Evolutionary conservation across 2,329 filamentous ascomycete genomes (phyloP), one percentile per base, ranked within the genome.

Genomic region (Rasamsonia emersonii): DNA sequence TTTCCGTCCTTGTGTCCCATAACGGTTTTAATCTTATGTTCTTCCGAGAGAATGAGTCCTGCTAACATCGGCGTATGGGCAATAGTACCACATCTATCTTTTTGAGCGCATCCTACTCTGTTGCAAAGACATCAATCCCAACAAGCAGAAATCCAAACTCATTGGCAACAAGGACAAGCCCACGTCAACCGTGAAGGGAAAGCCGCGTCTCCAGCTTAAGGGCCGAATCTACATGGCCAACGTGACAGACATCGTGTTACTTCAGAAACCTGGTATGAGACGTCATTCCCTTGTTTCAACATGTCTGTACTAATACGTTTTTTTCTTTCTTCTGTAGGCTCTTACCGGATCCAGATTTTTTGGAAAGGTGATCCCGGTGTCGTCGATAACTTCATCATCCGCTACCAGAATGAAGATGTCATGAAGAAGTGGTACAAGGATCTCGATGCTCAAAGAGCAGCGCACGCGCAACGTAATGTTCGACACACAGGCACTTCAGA

Each of bases 201-300:
- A 89, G 60, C 64, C 70, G 17, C 75, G 73, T 45, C 70, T 96
- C 39, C 88, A 95, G 59, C 71, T 98, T 18, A 98, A 98, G 61
- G 91, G 91, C 23, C 78, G 91, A 31, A 98, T 98, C 49, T 96
- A 95, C 64, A 96, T 98, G 88, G 86, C 88, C 46, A 98, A 98
- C 52, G 89, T 98, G 33, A 96, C 88, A 23, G 86, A 95, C 56
- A 80, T 94, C n/a, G 69, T 94, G 24, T 88, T 82, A 11, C 69
- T 91, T 38, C 78, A 81, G 30, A 94, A 88, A 58, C 84, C 86
- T 60, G 86, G 88, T 93, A 74, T 53, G 73, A 25, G 14, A 14
- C 17, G n/a, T 32, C 18, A 2, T 23, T 15, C 13, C n/a, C 11
- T 16, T 8, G n/a, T n/a, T n/a, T n/a, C n/a, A n/a, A n/a, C n/a